These are phyloP conservation scores for Wakefieldia striispora DNA, from an alignment of 768 basidiomycete species.

Conservation along the genomic window DNA sequence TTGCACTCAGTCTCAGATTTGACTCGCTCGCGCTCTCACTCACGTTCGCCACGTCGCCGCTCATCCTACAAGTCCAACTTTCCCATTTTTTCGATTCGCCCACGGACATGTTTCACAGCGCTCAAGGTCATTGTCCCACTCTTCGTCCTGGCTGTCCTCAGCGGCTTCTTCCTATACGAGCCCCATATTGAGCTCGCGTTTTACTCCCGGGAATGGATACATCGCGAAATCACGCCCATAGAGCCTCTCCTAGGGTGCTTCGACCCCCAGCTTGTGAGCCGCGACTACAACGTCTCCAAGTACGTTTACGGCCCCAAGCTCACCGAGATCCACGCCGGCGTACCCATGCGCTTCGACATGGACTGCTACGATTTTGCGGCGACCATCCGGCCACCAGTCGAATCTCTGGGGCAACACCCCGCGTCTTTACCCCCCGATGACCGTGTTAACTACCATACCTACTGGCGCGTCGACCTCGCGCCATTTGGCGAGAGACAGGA, in stretches of 20 bases:
- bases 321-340: slow-evolving; percentile 77
- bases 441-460: slow-evolving; percentile 79
- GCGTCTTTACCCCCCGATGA: slow-evolving; percentile 31
- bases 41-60: slow-evolving; percentile 25
- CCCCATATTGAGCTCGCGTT: slow-evolving; percentile 84
- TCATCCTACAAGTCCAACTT: slow-evolving; percentile 27
- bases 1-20: slow-evolving; percentile 42
- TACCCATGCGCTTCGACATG: slow-evolving; percentile 73
- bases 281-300: slow-evolving; percentile 65
- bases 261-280: slow-evolving; percentile 53
- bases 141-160: slow-evolving; percentile 37
- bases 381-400: slow-evolving; percentile 53
- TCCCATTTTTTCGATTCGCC: slow-evolving; percentile 28
- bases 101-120: slow-evolving; percentile 36
- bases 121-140: slow-evolving; percentile 47
- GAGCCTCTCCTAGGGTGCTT: slow-evolving; percentile 75
- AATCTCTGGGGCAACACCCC: neutral
- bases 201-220: slow-evolving; percentile 75
- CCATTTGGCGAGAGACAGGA: slow-evolving; percentile 81
- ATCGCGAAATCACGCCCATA: slow-evolving; percentile 64
- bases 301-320: slow-evolving; percentile 61
- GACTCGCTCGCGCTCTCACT: slow-evolving; percentile 20
- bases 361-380: slow-evolving; percentile 94
- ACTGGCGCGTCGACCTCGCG: slow-evolving; percentile 90
- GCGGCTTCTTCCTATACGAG: slow-evolving; percentile 65